These are phyloP conservation scores for Curvularia sp. DNA, from an alignment of 2,329 filamentous ascomycete species.

Conservation along the genomic window DNA sequence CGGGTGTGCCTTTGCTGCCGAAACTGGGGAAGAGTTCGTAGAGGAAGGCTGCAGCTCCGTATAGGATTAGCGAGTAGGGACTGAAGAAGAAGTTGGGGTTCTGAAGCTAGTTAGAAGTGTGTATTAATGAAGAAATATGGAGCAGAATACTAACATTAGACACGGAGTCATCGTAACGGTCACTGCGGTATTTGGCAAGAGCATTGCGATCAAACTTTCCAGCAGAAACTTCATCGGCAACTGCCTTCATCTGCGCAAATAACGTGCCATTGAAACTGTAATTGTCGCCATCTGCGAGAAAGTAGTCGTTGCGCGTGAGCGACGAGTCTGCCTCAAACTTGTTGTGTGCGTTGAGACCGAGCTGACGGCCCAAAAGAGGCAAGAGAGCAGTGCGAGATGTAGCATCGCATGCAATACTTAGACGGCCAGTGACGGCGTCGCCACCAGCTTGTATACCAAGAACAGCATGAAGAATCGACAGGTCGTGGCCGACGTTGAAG, in stretches of 20 bases:
- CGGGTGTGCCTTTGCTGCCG: constrained; percentile 26
- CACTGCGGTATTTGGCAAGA: constrained; percentile 50
- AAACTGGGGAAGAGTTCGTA: constrained; percentile 54
- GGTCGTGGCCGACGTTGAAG: constrained; percentile 56
- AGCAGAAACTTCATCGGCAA: constrained; percentile 33
- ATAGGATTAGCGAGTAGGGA: constrained; percentile 51
- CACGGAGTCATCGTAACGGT: constrained; percentile 52
- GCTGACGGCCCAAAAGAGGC: constrained; percentile 47
- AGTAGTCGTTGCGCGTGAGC: constrained; percentile 54
- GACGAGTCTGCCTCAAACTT: constrained; percentile 55
- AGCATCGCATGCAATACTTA: constrained; percentile 57
- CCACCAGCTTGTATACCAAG: constrained; percentile 53
- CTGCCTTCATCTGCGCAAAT: constrained; percentile 50
- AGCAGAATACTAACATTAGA: constrained; percentile 32
- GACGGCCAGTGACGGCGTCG: constrained; percentile 53
- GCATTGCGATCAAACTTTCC: constrained; percentile 51
- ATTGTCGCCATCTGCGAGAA: constrained; percentile 46
- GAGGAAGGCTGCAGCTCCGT: constrained; percentile 54
- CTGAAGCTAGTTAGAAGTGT: not conserved
- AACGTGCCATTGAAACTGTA: constrained; percentile 54
- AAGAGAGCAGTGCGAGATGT: constrained; percentile 50
- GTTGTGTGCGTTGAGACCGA: constrained; percentile 55
- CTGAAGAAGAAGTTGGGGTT: constrained; percentile 54
- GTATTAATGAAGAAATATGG: not conserved
- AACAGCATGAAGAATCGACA: constrained; percentile 51